A percentile compares a stretch with the other conserved stretches of the same genome.
Conservation (phyloP, 176 grass and related monocot species). For the Themeda triandra region DNA sequence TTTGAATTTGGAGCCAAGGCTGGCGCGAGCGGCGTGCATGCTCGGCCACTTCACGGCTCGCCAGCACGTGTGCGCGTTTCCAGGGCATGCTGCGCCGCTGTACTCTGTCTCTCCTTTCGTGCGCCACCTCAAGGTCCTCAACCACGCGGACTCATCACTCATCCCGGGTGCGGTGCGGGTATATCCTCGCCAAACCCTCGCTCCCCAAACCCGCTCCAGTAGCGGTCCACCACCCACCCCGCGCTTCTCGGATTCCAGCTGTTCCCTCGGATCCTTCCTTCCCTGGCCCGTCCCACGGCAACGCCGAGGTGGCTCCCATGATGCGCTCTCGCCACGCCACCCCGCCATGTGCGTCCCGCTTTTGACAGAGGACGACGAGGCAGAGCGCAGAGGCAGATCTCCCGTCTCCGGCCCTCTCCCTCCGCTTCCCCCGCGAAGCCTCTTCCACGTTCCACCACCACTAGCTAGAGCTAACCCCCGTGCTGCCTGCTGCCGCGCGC, state of each 20-base stretch:
- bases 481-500: not conserved
- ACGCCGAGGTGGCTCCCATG: slow-evolving; percentile 39
- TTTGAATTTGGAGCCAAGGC: no score
- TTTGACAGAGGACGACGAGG: slow-evolving; percentile 6
- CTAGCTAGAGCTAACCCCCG: not conserved
- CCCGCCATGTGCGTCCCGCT: slow-evolving; percentile 28
- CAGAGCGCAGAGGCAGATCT: not conserved
- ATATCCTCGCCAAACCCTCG: not conserved
- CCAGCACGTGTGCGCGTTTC: slow-evolving; percentile 2
- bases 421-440: not conserved
- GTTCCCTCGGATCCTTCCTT: slow-evolving; percentile 27
- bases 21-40: no score
- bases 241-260: slow-evolving; percentile 42
- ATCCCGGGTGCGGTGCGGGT: not conserved
- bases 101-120: not conserved
- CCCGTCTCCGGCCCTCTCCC: not conserved
- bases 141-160: not conserved
- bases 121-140: not conserved
- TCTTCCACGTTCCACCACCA: not conserved
- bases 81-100: not conserved
- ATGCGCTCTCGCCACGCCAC: slow-evolving; percentile 39
- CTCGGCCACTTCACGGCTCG: not conserved
- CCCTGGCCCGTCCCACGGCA: not conserved
- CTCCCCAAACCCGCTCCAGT: not conserved
- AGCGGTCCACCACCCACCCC: not conserved